phyloP scores from a whole-genome alignment of 129 eudicot genomes.

The Saposhnikovia divaricata region DNA sequence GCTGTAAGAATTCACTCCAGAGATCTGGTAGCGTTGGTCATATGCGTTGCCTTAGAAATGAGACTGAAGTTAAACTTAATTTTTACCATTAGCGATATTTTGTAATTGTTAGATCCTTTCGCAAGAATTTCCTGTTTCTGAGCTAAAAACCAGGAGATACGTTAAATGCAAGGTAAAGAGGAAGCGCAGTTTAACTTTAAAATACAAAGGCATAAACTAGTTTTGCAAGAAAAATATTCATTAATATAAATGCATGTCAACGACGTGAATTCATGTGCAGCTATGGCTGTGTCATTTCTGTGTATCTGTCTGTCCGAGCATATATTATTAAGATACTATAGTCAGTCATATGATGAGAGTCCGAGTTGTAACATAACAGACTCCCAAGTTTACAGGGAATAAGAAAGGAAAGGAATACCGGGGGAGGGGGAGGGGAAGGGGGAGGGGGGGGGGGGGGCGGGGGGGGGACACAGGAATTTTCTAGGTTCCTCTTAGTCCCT shows the following conservation, averaged over 20 bases:
- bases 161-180: not conserved
- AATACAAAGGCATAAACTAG: not conserved
- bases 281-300: not conserved
- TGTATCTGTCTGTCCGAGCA: not conserved
- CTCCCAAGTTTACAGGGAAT: not conserved
- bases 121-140: not conserved
- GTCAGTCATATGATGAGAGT: no score
- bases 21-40: not conserved
- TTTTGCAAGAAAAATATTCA: not conserved
- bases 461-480: not conserved
- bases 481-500: not conserved
- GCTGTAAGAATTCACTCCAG: not conserved
- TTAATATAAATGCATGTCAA: not conserved
- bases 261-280: not conserved
- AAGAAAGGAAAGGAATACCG: constrained; percentile 1
- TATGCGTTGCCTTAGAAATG: not conserved
- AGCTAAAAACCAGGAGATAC: not conserved
- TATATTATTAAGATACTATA: not conserved
- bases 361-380: not conserved
- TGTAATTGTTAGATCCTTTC: not conserved
- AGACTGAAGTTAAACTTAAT: not conserved
- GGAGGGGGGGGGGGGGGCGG: not conserved
- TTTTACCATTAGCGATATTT: not conserved
- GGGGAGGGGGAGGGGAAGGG: not conserved
- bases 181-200: not conserved